Evolutionary conservation across 129 eudicot genomes (phyloP), one percentile per base, ranked within the genome.

Genomic region (Mikania micrantha): DNA sequence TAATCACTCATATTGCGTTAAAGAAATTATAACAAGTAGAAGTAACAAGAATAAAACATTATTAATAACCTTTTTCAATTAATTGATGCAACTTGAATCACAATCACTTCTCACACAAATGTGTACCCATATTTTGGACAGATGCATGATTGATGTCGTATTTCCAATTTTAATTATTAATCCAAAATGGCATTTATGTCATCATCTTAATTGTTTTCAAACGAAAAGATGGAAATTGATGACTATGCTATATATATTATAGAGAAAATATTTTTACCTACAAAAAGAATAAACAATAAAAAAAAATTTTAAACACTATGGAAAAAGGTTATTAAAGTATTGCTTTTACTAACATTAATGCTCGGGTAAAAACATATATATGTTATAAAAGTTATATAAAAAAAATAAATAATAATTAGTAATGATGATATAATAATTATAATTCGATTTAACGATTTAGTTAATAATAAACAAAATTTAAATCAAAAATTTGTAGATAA

Each of bases 171-270:
- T 64, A 45, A 52, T 11, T 17, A 66, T 31, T 20, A 64, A 39
- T 72, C 53, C 62, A 63, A 63, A 35, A 34, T 32, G 24, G 15
- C 65, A 64, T 24, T 54, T 34, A 60, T 34, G 39, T 62, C 47
- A 24, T 72, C 67, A 32, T 59, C 19, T 35, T 17, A 9, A 19
- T 11, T 24, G 27, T n/a, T 22, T 64, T 42, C n/a, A 64, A 12
- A 42, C 2, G 3, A 58, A 58, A 58, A 58, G 40, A 29, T 32
- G 27, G 42, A 54, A 54, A 54, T 25, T 25, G 61, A 24, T 54
- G 32, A 25, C 17, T 22, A 22, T 13, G 4, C 12, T 54, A 25
- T 10, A 24, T 24, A 54, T 54, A 54, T 11, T n/a, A n/a, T 25
- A 1, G 1, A 12, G 7, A 54, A 54, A 11, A 54, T 54, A 25